Evolutionary conservation across 2,329 filamentous ascomycete genomes (phyloP).

Genomic region (Aureobasidium sp.): DNA sequence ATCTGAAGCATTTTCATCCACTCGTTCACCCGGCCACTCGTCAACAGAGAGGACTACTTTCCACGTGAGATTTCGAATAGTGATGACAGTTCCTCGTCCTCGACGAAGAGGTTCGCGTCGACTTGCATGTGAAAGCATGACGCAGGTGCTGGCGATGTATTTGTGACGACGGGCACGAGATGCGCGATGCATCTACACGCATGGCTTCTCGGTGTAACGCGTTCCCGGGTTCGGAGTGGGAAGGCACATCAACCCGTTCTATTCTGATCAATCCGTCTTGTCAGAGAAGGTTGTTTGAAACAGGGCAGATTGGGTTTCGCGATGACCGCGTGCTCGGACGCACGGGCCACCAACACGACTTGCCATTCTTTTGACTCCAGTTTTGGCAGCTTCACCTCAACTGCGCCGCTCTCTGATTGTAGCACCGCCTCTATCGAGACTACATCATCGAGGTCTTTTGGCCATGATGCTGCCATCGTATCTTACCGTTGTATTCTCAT

Average conservation of each 20-base stretch:
- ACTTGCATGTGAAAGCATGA: slow-evolving; percentile 1
- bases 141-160: background rate
- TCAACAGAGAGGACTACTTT: background rate
- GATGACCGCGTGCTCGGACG: background rate
- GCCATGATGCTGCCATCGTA: slow-evolving; percentile 5
- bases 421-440: background rate
- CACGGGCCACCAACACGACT: background rate
- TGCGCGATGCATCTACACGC: background rate
- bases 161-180: background rate
- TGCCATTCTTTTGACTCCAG: background rate
- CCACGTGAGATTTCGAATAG: background rate
- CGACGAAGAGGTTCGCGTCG: background rate
- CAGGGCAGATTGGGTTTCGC: background rate
- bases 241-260: background rate
- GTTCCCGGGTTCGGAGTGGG: background rate
- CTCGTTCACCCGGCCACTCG: background rate
- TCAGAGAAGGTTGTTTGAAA: slow-evolving; percentile 6
- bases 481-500: background rate
- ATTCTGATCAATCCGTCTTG: background rate
- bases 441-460: slow-evolving; percentile 1
- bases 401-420: slow-evolving; percentile 6
- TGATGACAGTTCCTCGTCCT: background rate
- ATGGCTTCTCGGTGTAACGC: slow-evolving; percentile 2
- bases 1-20: background rate
- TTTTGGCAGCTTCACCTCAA: slow-evolving; percentile 1